Percentiles rank a stretch among this genome's conserved stretches.
These are phyloP conservation scores for Elaeis oleifera DNA, from an alignment of 202 grass and related monocot species.

Conservation along the genomic window DNA sequence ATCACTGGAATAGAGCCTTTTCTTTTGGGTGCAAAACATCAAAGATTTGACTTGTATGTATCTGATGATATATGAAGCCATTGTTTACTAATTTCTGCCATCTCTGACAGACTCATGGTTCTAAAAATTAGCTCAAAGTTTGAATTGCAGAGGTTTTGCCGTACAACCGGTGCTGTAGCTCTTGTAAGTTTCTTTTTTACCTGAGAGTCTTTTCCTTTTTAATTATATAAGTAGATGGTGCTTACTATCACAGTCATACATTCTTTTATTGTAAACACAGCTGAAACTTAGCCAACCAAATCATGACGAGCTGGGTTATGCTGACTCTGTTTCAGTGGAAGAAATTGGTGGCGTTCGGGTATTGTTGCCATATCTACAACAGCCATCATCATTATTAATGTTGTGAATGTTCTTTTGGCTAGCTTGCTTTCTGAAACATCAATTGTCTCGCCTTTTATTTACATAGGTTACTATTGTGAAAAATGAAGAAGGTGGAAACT, in stretches of 20 bases:
- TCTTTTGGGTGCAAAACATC: too few species aligned
- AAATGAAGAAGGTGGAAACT: conserved; percentile 77
- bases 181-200: conserved; percentile 45
- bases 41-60: too few species aligned
- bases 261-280: conserved; percentile 32
- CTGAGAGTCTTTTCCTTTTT: background rate
- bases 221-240: conserved; percentile 2
- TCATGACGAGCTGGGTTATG: conserved; percentile 70
- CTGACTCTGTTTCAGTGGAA: conserved; percentile 80
- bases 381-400: too few species aligned
- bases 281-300: conserved; percentile 83
- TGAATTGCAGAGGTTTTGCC: conserved; percentile 83
- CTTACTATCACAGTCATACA: background rate
- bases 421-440: background rate
- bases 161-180: conserved; percentile 75
- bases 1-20: too few species aligned
- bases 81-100: too few species aligned
- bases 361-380: conserved; percentile 16
- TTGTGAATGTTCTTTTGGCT: background rate
- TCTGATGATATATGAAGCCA: too few species aligned
- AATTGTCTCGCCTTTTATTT: conserved; percentile 15
- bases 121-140: conserved; percentile 91
- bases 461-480: conserved; percentile 71
- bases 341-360: conserved; percentile 76
- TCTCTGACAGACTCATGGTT: conserved; percentile 70